Base-by-base conservation (phyloP, 257 asterid genomes). In the Mitragyna speciosa region DNA sequence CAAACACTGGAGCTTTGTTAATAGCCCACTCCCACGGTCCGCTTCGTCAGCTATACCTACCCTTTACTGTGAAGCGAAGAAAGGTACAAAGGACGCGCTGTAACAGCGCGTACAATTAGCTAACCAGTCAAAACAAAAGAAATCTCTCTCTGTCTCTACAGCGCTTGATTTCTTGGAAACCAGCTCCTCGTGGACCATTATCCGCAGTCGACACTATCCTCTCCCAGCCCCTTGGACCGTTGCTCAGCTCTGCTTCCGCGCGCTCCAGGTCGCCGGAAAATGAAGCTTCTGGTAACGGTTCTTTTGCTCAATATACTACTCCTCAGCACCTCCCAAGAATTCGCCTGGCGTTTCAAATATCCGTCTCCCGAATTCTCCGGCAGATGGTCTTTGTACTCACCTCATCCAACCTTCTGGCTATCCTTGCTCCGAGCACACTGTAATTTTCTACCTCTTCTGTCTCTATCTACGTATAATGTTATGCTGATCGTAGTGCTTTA, bases 391-490 rank as follows among this genome's bases (percentile, higher is more conserved):
- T n/a, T 95, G 99, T 81, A 84, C 91, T 65, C 59, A 82, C 78
- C 87, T 95, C 87, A 86, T 95, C 72, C 86, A 87, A 72, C 95
- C 96, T 73, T 59, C 84, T 61, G 99, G 99, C 75, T 92, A 85
- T 86, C 96, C 95, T 76, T 95, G 99, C 95, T 73, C 87, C 22
- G 98, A 95, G 72, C 95, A 95, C 90, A 82, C 75, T 12, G 99
- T 95, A 90, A 83, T 43, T 30, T 36, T 78, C 82, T 77, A 82
- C 75, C 71, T 64, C 81, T 77, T 80, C 47, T 68, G 47, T 56
- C 26, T 56, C 65, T 58, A 58, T 58, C 65, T 22, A 22, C 65
- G 65, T 58, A 58, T 58, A 1, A 24, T 58, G 7, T 24, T 58
- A 12, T 11, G 65, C 64, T 56, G 64, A 56, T 6, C 28, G 64